A percentile compares a stretch with the other conserved stretches of the same genome.
Evolutionary conservation across 1,284 basidiomycete genomes (phyloP).

Genomic region (Cryptococcus sp.): DNA sequence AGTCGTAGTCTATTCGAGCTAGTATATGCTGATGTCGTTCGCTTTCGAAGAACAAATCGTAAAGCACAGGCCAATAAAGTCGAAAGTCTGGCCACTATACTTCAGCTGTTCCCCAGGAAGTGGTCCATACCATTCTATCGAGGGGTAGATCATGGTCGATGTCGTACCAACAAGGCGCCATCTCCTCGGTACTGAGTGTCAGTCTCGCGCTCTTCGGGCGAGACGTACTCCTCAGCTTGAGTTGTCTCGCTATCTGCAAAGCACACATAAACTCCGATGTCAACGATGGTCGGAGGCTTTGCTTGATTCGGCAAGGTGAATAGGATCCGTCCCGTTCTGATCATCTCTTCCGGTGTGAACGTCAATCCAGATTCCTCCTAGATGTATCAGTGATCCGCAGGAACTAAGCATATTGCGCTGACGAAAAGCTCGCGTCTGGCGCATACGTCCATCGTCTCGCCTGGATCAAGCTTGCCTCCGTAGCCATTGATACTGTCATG

Average conservation of each 20-base stretch:
- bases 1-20: constrained; percentile 14
- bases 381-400: not conserved
- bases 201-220: not conserved
- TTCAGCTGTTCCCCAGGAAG: not conserved
- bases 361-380: constrained; percentile 74
- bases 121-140: constrained; percentile 24
- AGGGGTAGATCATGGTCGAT: constrained; percentile 16
- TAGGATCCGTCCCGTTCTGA: constrained; percentile 10
- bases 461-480: constrained; percentile 65
- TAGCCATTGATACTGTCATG: constrained; percentile 62
- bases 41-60: constrained; percentile 1
- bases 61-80: constrained; percentile 23
- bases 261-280: constrained; percentile 14
- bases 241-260: constrained; percentile 16
- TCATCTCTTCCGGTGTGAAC: constrained; percentile 44
- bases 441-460: constrained; percentile 59
- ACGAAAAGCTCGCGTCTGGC: constrained; percentile 58
- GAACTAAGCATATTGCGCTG: constrained; percentile 5
- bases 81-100: constrained; percentile 33
- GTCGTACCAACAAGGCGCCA: constrained; percentile 30
- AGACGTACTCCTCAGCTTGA: constrained; percentile 10
- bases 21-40: constrained; percentile 5
- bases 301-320: constrained; percentile 12
- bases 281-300: constrained; percentile 2
- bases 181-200: constrained; percentile 30